Conservation (phyloP, 2,329 filamentous ascomycete species). For the Fusarium longipes region DNA sequence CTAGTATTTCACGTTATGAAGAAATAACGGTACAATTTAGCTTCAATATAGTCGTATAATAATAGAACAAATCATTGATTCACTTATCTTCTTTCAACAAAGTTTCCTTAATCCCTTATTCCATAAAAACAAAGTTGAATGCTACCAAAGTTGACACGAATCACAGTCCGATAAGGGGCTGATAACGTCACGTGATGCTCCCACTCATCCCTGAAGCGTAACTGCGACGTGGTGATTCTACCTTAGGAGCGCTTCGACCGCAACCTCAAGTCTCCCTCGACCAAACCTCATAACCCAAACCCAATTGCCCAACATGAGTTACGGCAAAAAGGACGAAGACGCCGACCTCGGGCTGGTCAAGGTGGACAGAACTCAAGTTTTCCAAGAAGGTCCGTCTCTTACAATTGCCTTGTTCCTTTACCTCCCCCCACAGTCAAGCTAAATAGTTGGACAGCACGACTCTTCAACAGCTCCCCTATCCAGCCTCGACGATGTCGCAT, state of each 20-base stretch:
- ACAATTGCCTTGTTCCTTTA: slow-evolving; percentile 47
- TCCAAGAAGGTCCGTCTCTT: slow-evolving; percentile 86
- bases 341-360: slow-evolving; percentile 92
- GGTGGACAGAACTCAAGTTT: slow-evolving; percentile 97
- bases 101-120: not conserved
- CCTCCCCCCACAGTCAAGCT: slow-evolving; percentile 49
- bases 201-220: slow-evolving; percentile 48
- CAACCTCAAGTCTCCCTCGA: slow-evolving; percentile 51
- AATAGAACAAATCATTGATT: not conserved
- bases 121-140: not conserved
- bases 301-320: slow-evolving; percentile 78
- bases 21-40: not conserved
- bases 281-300: slow-evolving; percentile 45
- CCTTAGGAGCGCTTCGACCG: slow-evolving; percentile 44
- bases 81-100: not conserved
- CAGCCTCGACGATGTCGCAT: slow-evolving; percentile 98
- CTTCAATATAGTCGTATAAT: not conserved
- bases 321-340: slow-evolving; percentile 99
- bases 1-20: not conserved
- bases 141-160: slow-evolving; percentile 43
- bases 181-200: slow-evolving; percentile 52
- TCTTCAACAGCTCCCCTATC: slow-evolving; percentile 98
- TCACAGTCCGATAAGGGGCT: slow-evolving; percentile 44
- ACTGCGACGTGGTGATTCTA: slow-evolving; percentile 56
- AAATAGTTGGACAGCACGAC: slow-evolving; percentile 74